phyloP scores from a whole-genome alignment of 2,329 filamentous ascomycete species.

The Hymenoscyphus fructigenus region DNA sequence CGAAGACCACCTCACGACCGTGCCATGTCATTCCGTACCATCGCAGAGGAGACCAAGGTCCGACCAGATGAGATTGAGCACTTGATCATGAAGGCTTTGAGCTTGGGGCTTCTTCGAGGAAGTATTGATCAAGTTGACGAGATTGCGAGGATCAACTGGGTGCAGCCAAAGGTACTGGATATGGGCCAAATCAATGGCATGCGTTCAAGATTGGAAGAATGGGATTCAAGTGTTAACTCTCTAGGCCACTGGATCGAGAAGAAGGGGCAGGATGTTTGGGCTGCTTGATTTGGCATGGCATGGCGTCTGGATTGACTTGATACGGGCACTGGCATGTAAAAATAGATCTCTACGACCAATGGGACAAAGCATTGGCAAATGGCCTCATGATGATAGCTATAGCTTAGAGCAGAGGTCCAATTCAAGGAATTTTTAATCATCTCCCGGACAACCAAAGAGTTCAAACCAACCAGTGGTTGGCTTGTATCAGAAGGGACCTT shows the following conservation, averaged over 20 bases:
- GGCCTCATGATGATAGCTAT: neutral
- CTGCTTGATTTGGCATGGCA: conserved; percentile 55
- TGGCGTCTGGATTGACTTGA: conserved; percentile 30
- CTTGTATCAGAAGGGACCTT: too few species aligned
- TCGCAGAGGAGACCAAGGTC: conserved; percentile 90
- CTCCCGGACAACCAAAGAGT: too few species aligned
- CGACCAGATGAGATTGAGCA: conserved; percentile 91
- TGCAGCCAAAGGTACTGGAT: conserved; percentile 96
- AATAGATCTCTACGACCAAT: conserved; percentile 29
- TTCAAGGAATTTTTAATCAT: neutral
- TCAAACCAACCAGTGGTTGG: too few species aligned
- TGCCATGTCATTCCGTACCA: conserved; percentile 86
- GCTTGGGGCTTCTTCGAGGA: conserved; percentile 82
- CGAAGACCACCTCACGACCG: conserved; percentile 92
- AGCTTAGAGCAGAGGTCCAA: neutral
- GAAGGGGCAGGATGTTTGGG: conserved; percentile 94
- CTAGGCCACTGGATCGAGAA: conserved; percentile 96
- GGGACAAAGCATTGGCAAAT: conserved; percentile 22
- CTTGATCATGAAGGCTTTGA: conserved; percentile 98
- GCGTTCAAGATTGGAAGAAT: conserved; percentile 83
- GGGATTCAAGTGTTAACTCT: conserved; percentile 94
- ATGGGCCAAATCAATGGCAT: conserved; percentile 94
- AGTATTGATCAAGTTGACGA: conserved; percentile 96
- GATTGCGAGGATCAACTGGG: conserved; percentile 95
- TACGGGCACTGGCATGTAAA: conserved; percentile 30